Conservation (phyloP, 2,329 filamentous ascomycete genomes). For the Bisporella sp. region DNA sequence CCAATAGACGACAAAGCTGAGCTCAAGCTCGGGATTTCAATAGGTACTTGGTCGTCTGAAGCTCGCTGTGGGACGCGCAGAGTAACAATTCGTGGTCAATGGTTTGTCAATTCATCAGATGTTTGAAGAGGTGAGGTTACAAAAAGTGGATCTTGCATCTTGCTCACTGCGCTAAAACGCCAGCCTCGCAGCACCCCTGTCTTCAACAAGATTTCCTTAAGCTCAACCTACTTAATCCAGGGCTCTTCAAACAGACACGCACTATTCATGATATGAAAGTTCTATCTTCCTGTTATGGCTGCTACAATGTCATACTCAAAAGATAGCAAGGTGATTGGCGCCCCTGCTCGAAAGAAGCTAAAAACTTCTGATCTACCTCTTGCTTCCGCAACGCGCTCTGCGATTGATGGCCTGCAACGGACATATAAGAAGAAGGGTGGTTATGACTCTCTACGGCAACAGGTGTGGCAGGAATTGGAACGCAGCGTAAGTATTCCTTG, state of each 20-base stretch:
- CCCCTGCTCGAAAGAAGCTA: constrained; percentile 41
- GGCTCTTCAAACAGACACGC: too few species aligned
- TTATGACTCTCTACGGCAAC: constrained; percentile 71
- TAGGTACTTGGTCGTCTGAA: not conserved
- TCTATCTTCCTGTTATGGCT: constrained; percentile 8
- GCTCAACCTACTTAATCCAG: too few species aligned
- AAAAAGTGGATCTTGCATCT: too few species aligned
- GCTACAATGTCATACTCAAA: constrained; percentile 14
- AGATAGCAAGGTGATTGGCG: constrained; percentile 11
- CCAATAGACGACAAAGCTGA: not conserved
- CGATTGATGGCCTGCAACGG: constrained; percentile 70
- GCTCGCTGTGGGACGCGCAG: not conserved
- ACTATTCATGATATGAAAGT: too few species aligned
- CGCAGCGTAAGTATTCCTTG: constrained; percentile 45
- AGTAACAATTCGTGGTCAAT: constrained; percentile 8
- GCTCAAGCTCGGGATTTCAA: constrained; percentile 1
- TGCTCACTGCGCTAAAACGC: too few species aligned
- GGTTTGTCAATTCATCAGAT: not conserved
- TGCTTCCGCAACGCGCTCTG: constrained; percentile 62
- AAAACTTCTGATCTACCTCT: constrained; percentile 72
- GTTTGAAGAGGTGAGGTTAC: too few species aligned
- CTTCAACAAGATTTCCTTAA: too few species aligned
- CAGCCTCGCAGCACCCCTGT: too few species aligned
- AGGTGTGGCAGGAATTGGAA: constrained; percentile 69
- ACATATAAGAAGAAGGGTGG: constrained; percentile 82